phyloP scores from a whole-genome alignment of 1,284 basidiomycete genomes.

The Moesziomyces globuligerus region DNA sequence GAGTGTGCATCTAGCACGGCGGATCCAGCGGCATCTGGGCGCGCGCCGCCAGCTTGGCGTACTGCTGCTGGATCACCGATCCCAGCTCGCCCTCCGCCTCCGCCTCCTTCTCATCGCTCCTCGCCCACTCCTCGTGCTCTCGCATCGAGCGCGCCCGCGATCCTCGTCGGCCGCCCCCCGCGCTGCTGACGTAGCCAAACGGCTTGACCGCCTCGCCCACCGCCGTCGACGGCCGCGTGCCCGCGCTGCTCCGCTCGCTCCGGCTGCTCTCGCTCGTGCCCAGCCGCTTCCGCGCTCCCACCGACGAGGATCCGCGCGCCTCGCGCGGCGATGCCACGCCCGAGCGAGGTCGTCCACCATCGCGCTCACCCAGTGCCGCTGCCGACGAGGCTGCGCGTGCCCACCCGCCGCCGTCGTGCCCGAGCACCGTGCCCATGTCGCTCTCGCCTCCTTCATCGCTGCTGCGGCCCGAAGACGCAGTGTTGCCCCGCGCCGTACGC shows the following conservation, averaged over 20 bases:
- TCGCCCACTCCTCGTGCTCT: not conserved
- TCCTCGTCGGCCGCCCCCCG: too few species aligned
- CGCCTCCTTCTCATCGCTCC: conserved; percentile 16
- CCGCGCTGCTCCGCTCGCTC: conserved; percentile 14
- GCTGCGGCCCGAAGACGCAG: conserved; percentile 16
- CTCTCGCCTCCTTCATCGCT: conserved; percentile 8
- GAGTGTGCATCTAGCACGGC: conserved; percentile 7
- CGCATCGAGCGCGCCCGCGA: conserved; percentile 7
- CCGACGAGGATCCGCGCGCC: conserved; percentile 16
- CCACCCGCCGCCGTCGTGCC: not conserved
- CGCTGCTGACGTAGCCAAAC: conserved; percentile 24
- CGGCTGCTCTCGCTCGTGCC: conserved; percentile 18
- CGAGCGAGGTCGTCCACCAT: conserved; percentile 11
- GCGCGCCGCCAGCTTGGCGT: conserved; percentile 33
- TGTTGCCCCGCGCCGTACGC: conserved; percentile 34
- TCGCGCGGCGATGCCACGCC: conserved; percentile 6
- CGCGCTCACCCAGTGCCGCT: too few species aligned
- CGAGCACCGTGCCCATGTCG: conserved; percentile 4
- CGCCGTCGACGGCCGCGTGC: conserved; percentile 28
- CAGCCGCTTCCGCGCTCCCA: conserved; percentile 2
- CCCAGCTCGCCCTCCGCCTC: conserved; percentile 22
- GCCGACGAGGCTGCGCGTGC: conserved; percentile 18
- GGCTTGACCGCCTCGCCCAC: conserved; percentile 37
- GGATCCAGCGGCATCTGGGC: conserved; percentile 37
- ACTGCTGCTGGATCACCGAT: conserved; percentile 38